These are phyloP conservation scores for Hansfordia pulvinata DNA, from an alignment of 2,329 filamentous ascomycete species.

Conservation along the genomic window DNA sequence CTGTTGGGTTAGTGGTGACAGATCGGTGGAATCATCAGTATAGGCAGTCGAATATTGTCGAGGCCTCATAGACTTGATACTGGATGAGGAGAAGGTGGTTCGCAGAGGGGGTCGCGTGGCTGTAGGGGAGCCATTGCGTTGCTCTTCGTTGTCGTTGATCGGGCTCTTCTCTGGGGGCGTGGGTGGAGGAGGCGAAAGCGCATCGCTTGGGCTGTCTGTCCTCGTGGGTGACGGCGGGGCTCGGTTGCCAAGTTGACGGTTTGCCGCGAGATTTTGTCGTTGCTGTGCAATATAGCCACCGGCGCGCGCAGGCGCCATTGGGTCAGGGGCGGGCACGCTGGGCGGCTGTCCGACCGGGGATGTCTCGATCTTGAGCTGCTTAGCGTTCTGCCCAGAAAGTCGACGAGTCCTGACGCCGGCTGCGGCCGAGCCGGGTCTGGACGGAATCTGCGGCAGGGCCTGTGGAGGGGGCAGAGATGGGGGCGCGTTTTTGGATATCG, in stretches of 20 bases:
- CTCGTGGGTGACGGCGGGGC: conserved; percentile 19
- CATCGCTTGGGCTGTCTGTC: conserved; percentile 7
- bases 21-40: too few species aligned
- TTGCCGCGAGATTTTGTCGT: conserved; percentile 25
- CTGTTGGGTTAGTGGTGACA: too few species aligned
- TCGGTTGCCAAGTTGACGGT: conserved; percentile 16
- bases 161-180: conserved; percentile 14
- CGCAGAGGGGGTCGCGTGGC: conserved; percentile 33
- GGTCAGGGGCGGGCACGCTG: conserved; percentile 8
- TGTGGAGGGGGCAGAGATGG: conserved; percentile 35
- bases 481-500: conserved; percentile 11
- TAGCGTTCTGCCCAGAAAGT: conserved; percentile 66
- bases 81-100: conserved; percentile 60
- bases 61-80: conserved; percentile 56
- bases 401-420: conserved; percentile 57
- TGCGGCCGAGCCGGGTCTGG: conserved; percentile 19
- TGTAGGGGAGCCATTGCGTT: conserved; percentile 39
- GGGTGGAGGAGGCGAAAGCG: conserved; percentile 14
- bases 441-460: conserved; percentile 28
- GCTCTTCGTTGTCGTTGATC: conserved; percentile 20
- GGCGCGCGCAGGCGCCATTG: conserved; percentile 15
- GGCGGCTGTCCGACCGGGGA: conserved; percentile 17
- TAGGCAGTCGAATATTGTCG: too few species aligned
- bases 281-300: conserved; percentile 26
- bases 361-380: conserved; percentile 84